A percentile compares a stretch with the other conserved stretches of the same genome.
These are phyloP conservation scores for Eucalyptus coolabah DNA, from an alignment of 345 rosid genomes.

Conservation along the genomic window DNA sequence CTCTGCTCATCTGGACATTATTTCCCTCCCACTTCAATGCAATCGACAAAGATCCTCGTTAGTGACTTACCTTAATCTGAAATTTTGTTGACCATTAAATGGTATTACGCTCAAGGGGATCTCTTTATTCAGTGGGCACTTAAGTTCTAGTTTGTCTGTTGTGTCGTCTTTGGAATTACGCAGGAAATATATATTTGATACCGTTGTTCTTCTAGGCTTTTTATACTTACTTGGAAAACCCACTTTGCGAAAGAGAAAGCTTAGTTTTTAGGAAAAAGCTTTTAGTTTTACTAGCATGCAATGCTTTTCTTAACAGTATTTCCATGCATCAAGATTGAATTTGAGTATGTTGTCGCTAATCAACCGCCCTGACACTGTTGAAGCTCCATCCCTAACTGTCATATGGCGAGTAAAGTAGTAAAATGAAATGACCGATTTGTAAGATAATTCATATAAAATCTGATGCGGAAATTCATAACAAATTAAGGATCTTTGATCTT, in stretches of 20 bases:
- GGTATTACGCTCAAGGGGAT: not conserved
- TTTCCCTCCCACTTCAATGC: too few relatives aligned
- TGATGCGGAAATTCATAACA: too few relatives aligned
- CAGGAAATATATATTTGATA: not conserved
- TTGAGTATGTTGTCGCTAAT: not conserved
- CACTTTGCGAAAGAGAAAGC: not conserved
- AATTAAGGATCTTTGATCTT: too few relatives aligned
- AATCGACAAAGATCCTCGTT: too few relatives aligned
- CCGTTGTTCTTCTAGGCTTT: not conserved
- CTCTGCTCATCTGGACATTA: not conserved
- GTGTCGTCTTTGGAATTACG: not conserved
- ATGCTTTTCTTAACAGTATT: not conserved
- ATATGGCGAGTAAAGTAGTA: not conserved
- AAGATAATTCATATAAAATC: too few relatives aligned
- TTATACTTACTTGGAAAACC: not conserved
- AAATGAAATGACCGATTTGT: not conserved
- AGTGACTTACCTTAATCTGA: too few relatives aligned
- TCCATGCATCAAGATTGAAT: not conserved
- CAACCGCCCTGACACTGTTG: not conserved
- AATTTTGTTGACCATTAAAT: not conserved
- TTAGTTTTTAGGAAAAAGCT: not conserved
- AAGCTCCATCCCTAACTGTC: not conserved
- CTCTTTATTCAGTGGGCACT: not conserved
- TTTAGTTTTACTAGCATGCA: not conserved
- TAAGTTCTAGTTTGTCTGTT: not conserved